A percentile compares a stretch with the other conserved stretches of the same genome.
Evolutionary conservation across 441 rosid genomes (phyloP).

Genomic region (Gossypium davidsonii): DNA sequence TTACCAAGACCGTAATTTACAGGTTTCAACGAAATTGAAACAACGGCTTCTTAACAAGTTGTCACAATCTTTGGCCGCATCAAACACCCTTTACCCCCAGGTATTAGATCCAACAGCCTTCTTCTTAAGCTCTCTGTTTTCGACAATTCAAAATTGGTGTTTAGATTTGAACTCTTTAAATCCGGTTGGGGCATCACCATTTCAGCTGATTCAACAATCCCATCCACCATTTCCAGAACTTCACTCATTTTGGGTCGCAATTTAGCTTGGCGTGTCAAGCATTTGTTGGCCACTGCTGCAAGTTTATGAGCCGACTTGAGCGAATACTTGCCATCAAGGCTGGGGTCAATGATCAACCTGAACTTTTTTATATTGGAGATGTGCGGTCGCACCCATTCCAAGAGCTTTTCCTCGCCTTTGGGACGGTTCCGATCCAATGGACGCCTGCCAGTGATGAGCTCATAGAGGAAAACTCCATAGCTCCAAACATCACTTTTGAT

Average conservation of each 20-base stretch:
- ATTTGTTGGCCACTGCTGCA: slow-evolving; percentile 53
- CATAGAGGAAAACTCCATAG: slow-evolving; percentile 58
- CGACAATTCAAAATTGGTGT: slow-evolving; percentile 29
- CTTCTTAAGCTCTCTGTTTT: slow-evolving; percentile 37
- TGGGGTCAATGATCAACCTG: slow-evolving; percentile 45
- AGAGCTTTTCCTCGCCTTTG: slow-evolving; percentile 51
- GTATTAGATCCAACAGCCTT: slow-evolving; percentile 40
- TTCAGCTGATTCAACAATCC: slow-evolving; percentile 38
- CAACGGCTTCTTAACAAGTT: slow-evolving; percentile 9
- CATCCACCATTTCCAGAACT: slow-evolving; percentile 50
- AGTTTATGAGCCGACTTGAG: slow-evolving; percentile 46
- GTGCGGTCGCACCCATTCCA: slow-evolving; percentile 64
- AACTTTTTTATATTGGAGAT: slow-evolving; percentile 47
- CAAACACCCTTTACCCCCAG: slow-evolving; percentile 46
- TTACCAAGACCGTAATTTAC: background rate
- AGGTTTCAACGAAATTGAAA: background rate
- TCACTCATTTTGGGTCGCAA: slow-evolving; percentile 56
- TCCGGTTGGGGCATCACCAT: slow-evolving; percentile 30
- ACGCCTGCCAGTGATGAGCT: slow-evolving; percentile 60
- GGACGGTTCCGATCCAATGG: slow-evolving; percentile 63
- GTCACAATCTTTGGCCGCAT: slow-evolving; percentile 41
- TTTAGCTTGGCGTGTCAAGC: slow-evolving; percentile 47
- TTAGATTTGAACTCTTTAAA: slow-evolving; percentile 31
- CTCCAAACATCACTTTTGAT: slow-evolving; percentile 65
- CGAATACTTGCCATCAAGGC: slow-evolving; percentile 46